Evolutionary conservation across 176 grass and related monocot genomes (phyloP), one percentile per base, ranked within the genome.

Genomic region (Dactylis glomerata): DNA sequence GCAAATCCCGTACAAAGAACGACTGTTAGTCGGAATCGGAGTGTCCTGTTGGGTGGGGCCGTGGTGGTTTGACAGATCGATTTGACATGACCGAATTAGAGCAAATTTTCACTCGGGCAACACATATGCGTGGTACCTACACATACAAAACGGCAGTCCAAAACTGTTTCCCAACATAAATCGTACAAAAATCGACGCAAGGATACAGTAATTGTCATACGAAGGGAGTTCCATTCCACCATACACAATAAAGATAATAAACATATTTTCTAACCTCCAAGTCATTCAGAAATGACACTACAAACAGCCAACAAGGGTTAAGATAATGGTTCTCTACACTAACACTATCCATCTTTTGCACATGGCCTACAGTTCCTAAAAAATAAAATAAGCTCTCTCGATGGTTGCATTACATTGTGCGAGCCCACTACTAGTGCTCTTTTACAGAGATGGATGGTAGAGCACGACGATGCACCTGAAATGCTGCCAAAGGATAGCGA

Each of bases 401-500:
- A 74, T 49, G 37, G 19, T 45, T 50, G 55, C 41, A 28, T 36
- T 52, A 38, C 57, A 76, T 36, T 66, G 28, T 38, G 44, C 32
- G 27, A 37, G 6, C 23, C 68, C 69, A 68, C 46, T 26, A 22
- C 30, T 66, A 74, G 11, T 74, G 24, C 40, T 45, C 47, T 76
- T 75, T 3, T 59, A 82, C 37, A 50, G 22, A 70, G 30, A 40
- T 44, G 24, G 61, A 68, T 44, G 63, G 61, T 20, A 82, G 40
- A 45, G 66, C 73, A 82, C 13, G 30, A 75, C 22, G 28, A 52
- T 38, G 57, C 41, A 76, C 34, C 57, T 76, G 70, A 84, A 64
- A 46, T 33, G 54, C 41, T 10, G 10, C 22, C 32, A n/a, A 62
- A 36, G 10, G 69, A 73, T 51, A 82, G 24, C 31, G 23, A 69